A percentile compares a stretch with the other conserved stretches of the same genome.
Conservation (phyloP, 1,284 basidiomycete species). For the Erythrobasidium hasegawianum region DNA sequence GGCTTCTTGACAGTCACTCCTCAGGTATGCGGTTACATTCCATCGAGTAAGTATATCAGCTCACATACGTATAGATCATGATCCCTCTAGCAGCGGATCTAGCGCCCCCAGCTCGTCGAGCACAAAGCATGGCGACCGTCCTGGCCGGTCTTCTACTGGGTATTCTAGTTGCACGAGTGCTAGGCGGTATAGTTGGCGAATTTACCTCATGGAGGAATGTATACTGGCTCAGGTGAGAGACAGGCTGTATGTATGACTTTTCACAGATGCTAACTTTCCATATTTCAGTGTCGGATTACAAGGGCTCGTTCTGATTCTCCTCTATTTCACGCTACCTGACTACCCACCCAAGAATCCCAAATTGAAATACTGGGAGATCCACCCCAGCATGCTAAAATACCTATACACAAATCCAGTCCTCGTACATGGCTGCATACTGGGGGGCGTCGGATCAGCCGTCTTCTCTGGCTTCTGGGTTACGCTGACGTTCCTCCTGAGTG, state of each 20-base stretch:
- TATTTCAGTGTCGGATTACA: slow-evolving; percentile 52
- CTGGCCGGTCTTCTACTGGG: slow-evolving; percentile 65
- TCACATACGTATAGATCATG: too few species aligned
- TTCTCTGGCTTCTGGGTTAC: slow-evolving; percentile 67
- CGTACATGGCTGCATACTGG: slow-evolving; percentile 43
- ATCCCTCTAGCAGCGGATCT: slow-evolving; percentile 65
- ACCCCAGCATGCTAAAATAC: slow-evolving; percentile 54
- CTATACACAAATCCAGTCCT: slow-evolving; percentile 60
- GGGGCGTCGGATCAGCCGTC: slow-evolving; percentile 47
- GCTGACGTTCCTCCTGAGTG: slow-evolving; percentile 66
- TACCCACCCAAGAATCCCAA: slow-evolving; percentile 60
- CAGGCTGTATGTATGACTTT: too few species aligned
- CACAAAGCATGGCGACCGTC: slow-evolving; percentile 63
- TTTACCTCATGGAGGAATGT: slow-evolving; percentile 61
- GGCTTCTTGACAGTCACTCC: slow-evolving; percentile 56
- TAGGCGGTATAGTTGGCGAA: slow-evolving; percentile 64
- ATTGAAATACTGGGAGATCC: slow-evolving; percentile 57
- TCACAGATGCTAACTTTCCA: too few species aligned
- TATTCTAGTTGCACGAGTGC: slow-evolving; percentile 64
- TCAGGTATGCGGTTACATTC: too few species aligned
- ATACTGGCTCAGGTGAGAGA: slow-evolving; percentile 57
- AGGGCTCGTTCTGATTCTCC: slow-evolving; percentile 54
- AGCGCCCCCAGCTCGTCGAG: slow-evolving; percentile 61
- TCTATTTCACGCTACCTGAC: slow-evolving; percentile 63
- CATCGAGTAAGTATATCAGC: too few species aligned